Base-by-base conservation (phyloP, 2,329 filamentous ascomycete genomes). In the Ascochyta viciae-villosae region DNA sequence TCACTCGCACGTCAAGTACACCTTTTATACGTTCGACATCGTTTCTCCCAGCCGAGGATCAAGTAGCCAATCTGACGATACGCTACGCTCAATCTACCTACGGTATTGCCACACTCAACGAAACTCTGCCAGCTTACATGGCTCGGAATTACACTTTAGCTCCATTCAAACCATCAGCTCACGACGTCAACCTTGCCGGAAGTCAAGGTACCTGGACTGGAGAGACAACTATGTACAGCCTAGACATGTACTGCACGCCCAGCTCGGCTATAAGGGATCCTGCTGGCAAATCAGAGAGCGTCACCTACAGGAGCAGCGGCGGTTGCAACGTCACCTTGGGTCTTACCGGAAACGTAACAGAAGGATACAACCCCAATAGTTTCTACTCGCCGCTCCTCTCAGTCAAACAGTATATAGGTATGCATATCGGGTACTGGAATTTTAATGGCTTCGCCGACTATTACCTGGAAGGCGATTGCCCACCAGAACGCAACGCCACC, bases 61-160 rank as follows among this genome's bases (percentile, higher is more conserved):
- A 81, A 37, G 38, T 51, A 0, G 42, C 60, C 1, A 48, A 22
- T 0, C 26, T 83, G 0, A 74, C 76, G 1, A 62, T 72, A 0
- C 63, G 74, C 0, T 76, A 83, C 10, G 60, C 81, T 0, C 79
- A 83, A 8, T 77, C 74, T 0, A 78, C 78, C 0, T 84, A 83
- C 49, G 79, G 77, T 0, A 76, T 82, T 0, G 72, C 73, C 0
- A 82, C 80, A 77, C 69, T 85, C 0, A 76, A 77, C 0, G 82
- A 85, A 15, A 66, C 67, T 0, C 63, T 78, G 0, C 82, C 82
- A 0, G 31, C 68, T 0, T 86, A 79, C 48, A 84, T 79, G 29
- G 77, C 78, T 0, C 26, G 68, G 0, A 66, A 82, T 0, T 82
- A 77, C 23, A 76, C 78, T 0, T 48, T 83, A 0, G 68, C 80